phyloP scores from a whole-genome alignment of 2,329 filamentous ascomycete genomes.

The Claviceps citrina region DNA sequence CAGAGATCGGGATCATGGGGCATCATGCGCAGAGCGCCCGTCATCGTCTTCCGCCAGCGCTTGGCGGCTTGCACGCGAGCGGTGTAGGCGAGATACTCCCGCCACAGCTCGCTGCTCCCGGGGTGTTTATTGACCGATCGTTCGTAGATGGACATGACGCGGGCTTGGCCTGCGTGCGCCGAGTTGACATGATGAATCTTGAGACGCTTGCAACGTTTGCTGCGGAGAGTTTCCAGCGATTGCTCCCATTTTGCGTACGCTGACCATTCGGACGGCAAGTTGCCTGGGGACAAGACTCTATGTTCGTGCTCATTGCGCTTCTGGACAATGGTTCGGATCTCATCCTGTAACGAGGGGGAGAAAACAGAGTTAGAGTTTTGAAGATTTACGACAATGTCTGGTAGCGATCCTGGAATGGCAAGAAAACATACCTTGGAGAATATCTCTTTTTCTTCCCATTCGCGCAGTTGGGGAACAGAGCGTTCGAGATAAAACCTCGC shows the following conservation, averaged over 20 bases:
- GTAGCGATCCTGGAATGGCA: too few relatives aligned
- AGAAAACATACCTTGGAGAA: conserved; percentile 52
- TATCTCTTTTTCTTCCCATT: conserved; percentile 82
- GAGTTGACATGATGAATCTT: conserved; percentile 53
- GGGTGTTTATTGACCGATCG: conserved; percentile 73
- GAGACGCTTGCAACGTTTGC: conserved; percentile 69
- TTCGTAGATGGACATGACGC: conserved; percentile 80
- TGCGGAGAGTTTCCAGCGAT: conserved; percentile 57
- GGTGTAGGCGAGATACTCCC: conserved; percentile 75
- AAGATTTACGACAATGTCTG: background rate
- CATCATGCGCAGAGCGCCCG: conserved; percentile 65
- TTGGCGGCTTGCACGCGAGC: conserved; percentile 51
- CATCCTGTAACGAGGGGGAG: conserved; percentile 42
- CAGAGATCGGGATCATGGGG: conserved; percentile 72
- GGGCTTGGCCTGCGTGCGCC: conserved; percentile 58
- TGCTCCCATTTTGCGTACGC: conserved; percentile 64
- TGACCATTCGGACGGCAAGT: conserved; percentile 62
- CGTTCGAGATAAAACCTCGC: conserved; percentile 91
- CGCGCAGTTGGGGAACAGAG: conserved; percentile 77
- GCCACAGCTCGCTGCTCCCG: conserved; percentile 69
- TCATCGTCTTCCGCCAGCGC: conserved; percentile 49
- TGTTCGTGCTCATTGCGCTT: conserved; percentile 92
- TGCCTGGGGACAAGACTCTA: conserved; percentile 68
- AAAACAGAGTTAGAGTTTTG: background rate
- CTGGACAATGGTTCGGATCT: conserved; percentile 75